A percentile compares a stretch with the other conserved stretches of the same genome.
Evolutionary conservation across 306 rosid genomes (phyloP).

Genomic region (Cicer judaicum): DNA sequence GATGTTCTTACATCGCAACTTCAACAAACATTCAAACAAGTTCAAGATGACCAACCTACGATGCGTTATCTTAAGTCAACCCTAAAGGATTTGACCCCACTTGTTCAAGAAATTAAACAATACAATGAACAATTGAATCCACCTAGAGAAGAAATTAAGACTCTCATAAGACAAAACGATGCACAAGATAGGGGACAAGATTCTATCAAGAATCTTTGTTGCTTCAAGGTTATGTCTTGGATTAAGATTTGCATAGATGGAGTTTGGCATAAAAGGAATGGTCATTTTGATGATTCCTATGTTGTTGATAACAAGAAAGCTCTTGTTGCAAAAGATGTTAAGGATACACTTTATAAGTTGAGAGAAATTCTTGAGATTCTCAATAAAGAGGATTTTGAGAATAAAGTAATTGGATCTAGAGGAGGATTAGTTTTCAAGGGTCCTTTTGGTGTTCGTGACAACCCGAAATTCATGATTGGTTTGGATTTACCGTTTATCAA

Average conservation of each 20-base stretch:
- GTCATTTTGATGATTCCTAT: not conserved
- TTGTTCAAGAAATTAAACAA: conserved; percentile 38
- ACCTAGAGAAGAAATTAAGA: conserved; percentile 41
- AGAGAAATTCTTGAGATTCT: conserved; percentile 18
- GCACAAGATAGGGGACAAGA: not conserved
- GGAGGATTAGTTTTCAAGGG: not conserved
- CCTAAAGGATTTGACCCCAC: not conserved
- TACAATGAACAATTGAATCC: conserved; percentile 27
- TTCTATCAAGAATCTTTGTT: not conserved
- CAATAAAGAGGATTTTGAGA: not conserved
- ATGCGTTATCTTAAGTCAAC: not conserved
- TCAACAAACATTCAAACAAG: not conserved
- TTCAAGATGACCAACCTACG: not conserved
- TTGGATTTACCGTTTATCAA: conserved; percentile 43
- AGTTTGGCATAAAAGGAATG: not conserved
- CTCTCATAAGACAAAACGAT: conserved; percentile 16
- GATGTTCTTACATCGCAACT: conserved; percentile 1
- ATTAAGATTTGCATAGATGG: not conserved
- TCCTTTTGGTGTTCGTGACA: conserved; percentile 41
- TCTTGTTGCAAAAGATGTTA: conserved; percentile 23
- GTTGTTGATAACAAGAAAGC: not conserved
- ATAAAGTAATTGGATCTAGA: conserved; percentile 9
- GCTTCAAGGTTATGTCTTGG: not conserved
- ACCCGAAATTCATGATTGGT: conserved; percentile 45
- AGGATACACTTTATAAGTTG: conserved; percentile 35